Conservation (phyloP, 805 yeast genomes). For the Candida takata region DNA sequence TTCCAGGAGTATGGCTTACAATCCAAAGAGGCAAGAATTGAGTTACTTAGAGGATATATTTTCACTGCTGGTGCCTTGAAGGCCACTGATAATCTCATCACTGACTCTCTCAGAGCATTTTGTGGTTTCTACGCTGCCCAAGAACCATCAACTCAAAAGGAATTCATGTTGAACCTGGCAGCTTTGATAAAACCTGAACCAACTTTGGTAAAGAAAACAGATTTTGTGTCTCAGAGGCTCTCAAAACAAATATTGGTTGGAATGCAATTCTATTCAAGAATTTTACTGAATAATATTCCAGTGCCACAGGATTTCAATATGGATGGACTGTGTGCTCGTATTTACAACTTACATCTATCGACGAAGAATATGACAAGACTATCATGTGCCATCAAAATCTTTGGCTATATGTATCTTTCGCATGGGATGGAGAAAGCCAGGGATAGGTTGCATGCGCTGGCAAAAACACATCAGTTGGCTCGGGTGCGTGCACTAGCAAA, state of each 20-base stretch:
- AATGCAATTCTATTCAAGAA: conserved; percentile 19
- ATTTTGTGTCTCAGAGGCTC: conserved; percentile 11
- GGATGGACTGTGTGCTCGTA: conserved; percentile 36
- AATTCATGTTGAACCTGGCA: conserved; percentile 21
- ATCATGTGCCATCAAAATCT: conserved; percentile 33
- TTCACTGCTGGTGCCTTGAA: conserved; percentile 52
- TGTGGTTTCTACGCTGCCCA: conserved; percentile 23
- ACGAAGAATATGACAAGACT: conserved; percentile 35
- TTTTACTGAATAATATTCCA: conserved; percentile 15
- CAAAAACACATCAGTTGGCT: conserved; percentile 27
- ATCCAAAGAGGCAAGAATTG: conserved; percentile 16
- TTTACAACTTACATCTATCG: conserved; percentile 51
- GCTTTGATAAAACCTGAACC: conserved; percentile 23
- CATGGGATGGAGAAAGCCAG: conserved; percentile 14
- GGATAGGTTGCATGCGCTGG: conserved; percentile 22
- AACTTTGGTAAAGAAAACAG: not conserved
- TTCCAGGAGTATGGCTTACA: conserved; percentile 15
- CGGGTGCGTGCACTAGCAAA: conserved; percentile 32
- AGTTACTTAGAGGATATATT: conserved; percentile 50
- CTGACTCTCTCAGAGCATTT: conserved; percentile 35
- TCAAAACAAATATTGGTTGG: conserved; percentile 18
- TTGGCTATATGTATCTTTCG: conserved; percentile 31
- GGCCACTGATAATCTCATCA: conserved; percentile 39
- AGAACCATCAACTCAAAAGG: conserved; percentile 6
- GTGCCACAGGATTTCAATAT: conserved; percentile 20